Evolutionary conservation across 2,329 filamentous ascomycete species (phyloP), one percentile per base, ranked within the genome.

Genomic region (Diplodia sapinea): DNA sequence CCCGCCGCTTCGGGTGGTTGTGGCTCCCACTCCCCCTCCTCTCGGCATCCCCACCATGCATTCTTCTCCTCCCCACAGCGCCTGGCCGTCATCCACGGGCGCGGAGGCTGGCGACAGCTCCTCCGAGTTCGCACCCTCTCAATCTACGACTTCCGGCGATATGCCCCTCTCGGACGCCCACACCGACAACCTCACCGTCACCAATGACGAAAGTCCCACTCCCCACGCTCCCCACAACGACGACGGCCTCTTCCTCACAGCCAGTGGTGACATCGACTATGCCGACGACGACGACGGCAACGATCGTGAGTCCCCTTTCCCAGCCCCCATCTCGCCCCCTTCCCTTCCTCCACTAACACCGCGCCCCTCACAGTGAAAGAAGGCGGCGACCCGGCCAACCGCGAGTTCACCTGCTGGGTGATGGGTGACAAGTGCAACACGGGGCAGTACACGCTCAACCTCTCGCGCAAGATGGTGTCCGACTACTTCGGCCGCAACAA

Each of bases 401-500:
- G 57, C 38, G 66, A 68, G n/a, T 68, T 68, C 40, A 50, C 12
- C 1, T 68, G 66, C 66, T 56, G 51, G 50, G 38, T 55, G 47
- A 71, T 71, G 23, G 70, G 70, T 2, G 20, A 43, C 2, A 7
- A 17, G 7, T 79, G 78, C 65, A 66, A 65, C 11, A 78, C 76
- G 3, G 76, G 76, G 15, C 78, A 79, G 64, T 75, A 74, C 71
- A 78, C 73, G 29, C 68, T 71, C 17, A 69, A 70, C 12, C 70
- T 78, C 0, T 75, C 77, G 4, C 77, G 78, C 71, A 79, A 79
- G 67, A 75, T 78, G 38, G 79, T 79, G 54, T 79, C 77, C 3
- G 74, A 79, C 62, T 76, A 79, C 68, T 79, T 79, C 59, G 78
- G 78, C 52, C 73, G 78, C 66, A 79, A 79, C 75, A 79, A 79